Evolutionary conservation across 129 eudicot species (phyloP).

Genomic region (Scalesia atractyloides): DNA sequence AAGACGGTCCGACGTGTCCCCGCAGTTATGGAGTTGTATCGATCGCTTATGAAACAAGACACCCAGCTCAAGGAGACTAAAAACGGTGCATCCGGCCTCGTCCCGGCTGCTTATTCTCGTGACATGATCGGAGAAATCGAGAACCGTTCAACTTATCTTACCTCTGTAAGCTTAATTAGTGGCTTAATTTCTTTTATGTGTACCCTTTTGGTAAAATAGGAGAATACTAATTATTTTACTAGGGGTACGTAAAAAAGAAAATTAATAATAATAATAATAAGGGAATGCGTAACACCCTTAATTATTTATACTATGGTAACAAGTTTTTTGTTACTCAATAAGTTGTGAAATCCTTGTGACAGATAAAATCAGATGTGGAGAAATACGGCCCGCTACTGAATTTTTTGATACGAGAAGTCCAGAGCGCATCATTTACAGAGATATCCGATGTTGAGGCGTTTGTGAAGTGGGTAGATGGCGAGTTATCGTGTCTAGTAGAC

Average conservation of each 20-base stretch:
- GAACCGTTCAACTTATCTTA: constrained; percentile 82
- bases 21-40: constrained; percentile 82
- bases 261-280: too few species aligned
- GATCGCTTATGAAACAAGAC: constrained; percentile 72
- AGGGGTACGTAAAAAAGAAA: too few species aligned
- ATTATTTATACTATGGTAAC: too few species aligned
- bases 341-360: background rate
- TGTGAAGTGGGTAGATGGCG: constrained; percentile 87
- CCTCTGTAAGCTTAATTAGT: constrained; percentile 75
- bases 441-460: constrained; percentile 76
- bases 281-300: too few species aligned
- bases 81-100: constrained; percentile 35
- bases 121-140: constrained; percentile 97
- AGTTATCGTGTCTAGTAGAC: constrained; percentile 71
- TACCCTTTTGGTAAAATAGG: too few species aligned
- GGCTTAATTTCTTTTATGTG: too few species aligned
- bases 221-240: too few species aligned
- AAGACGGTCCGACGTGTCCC: constrained; percentile 74
- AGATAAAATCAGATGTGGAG: constrained; percentile 92
- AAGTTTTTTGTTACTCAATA: too few species aligned
- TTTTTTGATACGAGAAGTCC: constrained; percentile 50
- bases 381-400: constrained; percentile 64
- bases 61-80: constrained; percentile 40
- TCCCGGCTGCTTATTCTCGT: constrained; percentile 34
- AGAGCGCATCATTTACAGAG: constrained; percentile 65